Evolutionary conservation across 345 rosid genomes (phyloP).

Genomic region (Linum usitatissimum): DNA sequence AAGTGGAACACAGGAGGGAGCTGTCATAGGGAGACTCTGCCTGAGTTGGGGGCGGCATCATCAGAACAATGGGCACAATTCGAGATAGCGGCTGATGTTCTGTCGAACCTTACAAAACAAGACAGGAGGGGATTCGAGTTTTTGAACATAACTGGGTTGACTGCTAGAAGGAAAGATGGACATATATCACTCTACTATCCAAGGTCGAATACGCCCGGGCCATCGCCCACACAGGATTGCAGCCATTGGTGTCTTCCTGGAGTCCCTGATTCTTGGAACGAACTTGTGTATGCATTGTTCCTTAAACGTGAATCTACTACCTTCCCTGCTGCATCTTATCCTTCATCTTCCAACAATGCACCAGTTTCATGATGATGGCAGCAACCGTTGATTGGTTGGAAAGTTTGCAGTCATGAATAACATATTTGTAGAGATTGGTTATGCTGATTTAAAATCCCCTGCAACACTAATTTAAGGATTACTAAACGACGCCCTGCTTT

Average conservation of each 20-base stretch:
- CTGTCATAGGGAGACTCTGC: constrained; percentile 35
- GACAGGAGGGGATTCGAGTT: constrained; percentile 8
- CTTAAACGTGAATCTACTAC: constrained; percentile 35
- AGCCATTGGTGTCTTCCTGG: constrained; percentile 56
- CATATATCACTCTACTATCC: constrained; percentile 33
- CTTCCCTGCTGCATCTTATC: too few relatives aligned
- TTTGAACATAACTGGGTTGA: constrained; percentile 30
- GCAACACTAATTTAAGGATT: too few relatives aligned
- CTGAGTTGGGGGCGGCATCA: constrained; percentile 27
- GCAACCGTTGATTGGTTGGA: background rate
- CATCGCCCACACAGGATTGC: constrained; percentile 27
- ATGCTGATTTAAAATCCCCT: too few relatives aligned
- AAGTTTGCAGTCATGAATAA: too few relatives aligned
- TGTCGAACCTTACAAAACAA: constrained; percentile 16
- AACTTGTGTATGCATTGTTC: constrained; percentile 28
- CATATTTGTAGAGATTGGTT: too few relatives aligned
- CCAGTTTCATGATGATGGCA: background rate
- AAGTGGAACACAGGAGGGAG: constrained; percentile 32
- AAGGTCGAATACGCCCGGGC: background rate
- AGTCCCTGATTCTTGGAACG: constrained; percentile 45
- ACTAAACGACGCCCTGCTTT: too few relatives aligned
- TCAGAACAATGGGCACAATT: constrained; percentile 24
- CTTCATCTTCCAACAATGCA: background rate
- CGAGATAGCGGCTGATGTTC: constrained; percentile 17
- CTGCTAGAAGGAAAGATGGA: constrained; percentile 34